Base-by-base conservation (phyloP, 2,329 filamentous ascomycete species). In the Aspergillus vadensis region DNA sequence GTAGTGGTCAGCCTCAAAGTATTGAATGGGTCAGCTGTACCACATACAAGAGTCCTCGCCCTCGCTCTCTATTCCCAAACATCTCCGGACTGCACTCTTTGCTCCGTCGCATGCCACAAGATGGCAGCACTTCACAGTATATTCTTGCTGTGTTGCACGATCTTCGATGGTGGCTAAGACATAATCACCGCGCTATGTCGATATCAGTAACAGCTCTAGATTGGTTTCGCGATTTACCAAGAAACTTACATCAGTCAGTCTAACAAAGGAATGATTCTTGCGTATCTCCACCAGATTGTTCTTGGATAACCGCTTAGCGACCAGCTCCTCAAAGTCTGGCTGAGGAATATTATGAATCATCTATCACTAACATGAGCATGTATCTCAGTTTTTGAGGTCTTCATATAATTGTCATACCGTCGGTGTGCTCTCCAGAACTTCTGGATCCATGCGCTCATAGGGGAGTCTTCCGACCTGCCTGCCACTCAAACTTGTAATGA, bases 301-400 rank as follows among this genome's bases (percentile, higher is more conserved):
- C n/a, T 64, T 58, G 9, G 53, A 44, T 5, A 79, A 48, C 14
- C 64, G 54, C 4, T 65, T 55, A 2, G 71, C 67, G 2, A 79
- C 59, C 14, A 74, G 63, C n/a, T 76, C 64, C 49, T 80, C 78
- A 59, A 79, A 78, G 1, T 64, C 69, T 7, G 77, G 77, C 43
- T 80, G 77, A 0, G 78, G 74, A 5, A 80, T 75, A 58, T 80
- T 80, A 48, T 79, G 77, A 23, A 80, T 77, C 77, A 79, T 79
- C 68, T 68, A 19, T 4, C 17, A 25, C 8, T 9, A 6, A 6
- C 19, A 21, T 50, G 6, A 55, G 52, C 14, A 30, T 14, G 10
- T 14, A 14, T 15, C 12, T 8, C 23, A 9, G 43, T 4, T 5
- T 14, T 21, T 15, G 12, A 17, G 14, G 23, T 5, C 4, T 14